Conservation (phyloP, 1,284 basidiomycete species). For the Austroboletus rostrupii region DNA sequence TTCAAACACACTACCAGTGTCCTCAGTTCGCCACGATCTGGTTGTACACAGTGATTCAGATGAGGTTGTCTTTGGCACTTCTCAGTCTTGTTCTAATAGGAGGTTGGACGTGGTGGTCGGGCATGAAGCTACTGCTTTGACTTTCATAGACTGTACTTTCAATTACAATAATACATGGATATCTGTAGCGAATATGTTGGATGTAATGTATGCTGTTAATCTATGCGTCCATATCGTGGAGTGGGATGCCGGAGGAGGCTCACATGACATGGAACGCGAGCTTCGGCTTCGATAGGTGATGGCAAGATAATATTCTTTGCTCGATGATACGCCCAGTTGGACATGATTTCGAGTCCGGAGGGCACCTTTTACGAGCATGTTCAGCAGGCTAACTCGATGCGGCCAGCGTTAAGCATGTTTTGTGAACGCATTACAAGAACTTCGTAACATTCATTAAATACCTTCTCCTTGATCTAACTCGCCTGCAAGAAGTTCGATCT, state of each 20-base stretch:
- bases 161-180: neutral
- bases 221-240: conserved; percentile 2
- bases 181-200: neutral
- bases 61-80: conserved; percentile 60
- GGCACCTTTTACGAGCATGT: conserved; percentile 80
- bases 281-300: neutral
- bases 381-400: neutral
- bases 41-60: conserved; percentile 67
- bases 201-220: conserved; percentile 16
- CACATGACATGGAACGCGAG: conserved; percentile 3
- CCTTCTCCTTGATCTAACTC: conserved; percentile 63
- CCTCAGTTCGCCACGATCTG: conserved; percentile 73
- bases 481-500: conserved; percentile 54
- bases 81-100: conserved; percentile 51
- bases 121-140: conserved; percentile 44
- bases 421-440: conserved; percentile 3
- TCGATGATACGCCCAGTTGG: conserved; percentile 79
- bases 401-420: neutral
- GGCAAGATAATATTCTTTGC: conserved; percentile 45
- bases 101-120: conserved; percentile 57
- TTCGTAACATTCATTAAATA: conserved; percentile 32
- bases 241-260: neutral
- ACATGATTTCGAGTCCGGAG: conserved; percentile 56
- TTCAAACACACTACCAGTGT: conserved; percentile 39
- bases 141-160: neutral